Base-by-base conservation (phyloP, 2,329 filamentous ascomycete species). In the Neofusicoccum laricinum region DNA sequence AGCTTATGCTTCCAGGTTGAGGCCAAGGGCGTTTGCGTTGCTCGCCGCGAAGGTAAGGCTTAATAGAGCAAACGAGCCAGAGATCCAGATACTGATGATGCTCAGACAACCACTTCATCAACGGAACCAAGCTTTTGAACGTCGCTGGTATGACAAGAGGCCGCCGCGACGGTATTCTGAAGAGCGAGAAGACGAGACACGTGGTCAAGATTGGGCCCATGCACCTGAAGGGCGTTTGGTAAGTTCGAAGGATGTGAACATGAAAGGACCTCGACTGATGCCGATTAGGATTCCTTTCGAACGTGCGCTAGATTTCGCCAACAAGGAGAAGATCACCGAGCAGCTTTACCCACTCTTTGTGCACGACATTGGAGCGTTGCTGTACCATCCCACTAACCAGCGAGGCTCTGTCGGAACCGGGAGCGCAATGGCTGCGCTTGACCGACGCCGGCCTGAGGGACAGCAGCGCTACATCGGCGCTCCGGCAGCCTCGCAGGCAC, bases 261-360 rank as follows among this genome's bases (percentile, higher is more conserved):
- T 51, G 10, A 12, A 41, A 5, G 32, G 25, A 30, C n/a, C 40
- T 15, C 36, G 17, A 2, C 57, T 67, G 59, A 72, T 63, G 25
- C 7, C 7, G 5, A 10, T 17, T 70, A 97, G 93, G 93, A 99
- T 99, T 72, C 95, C 95, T 1, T 98, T 96, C 72, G 95, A 98
- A 71, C 90, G 95, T 69, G 95, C 95, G n/a, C 82, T 99, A 62
- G 95, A 98, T 72, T 98, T 99, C 76, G 95, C 95, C 69, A 99
- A 99, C 82, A 98, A 97, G 84, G 95, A 99, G 79, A 98, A 98
- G 81, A 99, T 98, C 68, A 98, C 95, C 0, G 94, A 98, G 79
- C 82, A 93, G 53, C 81, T 98, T 63, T 99, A 98, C 77, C 95
- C 95, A 61, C 83, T 99, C 55, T 99, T 99, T 76, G 95, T 98